phyloP scores from a whole-genome alignment of 495 filamentous ascomycete species.

The Oidiodendron maius region DNA sequence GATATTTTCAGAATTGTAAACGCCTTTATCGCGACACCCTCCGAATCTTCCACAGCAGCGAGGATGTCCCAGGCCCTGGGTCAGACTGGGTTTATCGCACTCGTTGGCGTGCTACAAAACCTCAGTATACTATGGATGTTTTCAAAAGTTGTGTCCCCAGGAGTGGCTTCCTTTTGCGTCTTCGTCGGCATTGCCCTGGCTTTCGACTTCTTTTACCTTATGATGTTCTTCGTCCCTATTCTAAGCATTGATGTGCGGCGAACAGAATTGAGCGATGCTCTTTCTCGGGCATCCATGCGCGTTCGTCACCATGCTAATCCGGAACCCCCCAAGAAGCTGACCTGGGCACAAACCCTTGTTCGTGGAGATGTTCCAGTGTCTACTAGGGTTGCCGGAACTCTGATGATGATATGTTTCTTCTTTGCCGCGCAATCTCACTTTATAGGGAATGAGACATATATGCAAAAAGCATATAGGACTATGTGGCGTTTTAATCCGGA shows the following conservation, averaged over 20 bases:
- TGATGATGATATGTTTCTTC: conserved; percentile 55
- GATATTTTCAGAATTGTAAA: conserved; percentile 71
- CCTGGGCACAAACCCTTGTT: conserved; percentile 43
- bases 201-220: conserved; percentile 64
- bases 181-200: conserved; percentile 63
- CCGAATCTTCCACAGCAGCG: conserved; percentile 49
- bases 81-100: conserved; percentile 58
- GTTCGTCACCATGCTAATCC: neutral
- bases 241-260: conserved; percentile 68
- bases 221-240: conserved; percentile 68
- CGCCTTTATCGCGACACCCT: conserved; percentile 57
- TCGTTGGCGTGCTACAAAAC: conserved; percentile 54
- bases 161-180: conserved; percentile 60
- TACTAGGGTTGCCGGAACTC: conserved; percentile 54
- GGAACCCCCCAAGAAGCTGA: conserved; percentile 20
- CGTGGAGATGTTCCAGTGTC: conserved; percentile 46
- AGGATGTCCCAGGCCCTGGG: conserved; percentile 64
- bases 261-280: conserved; percentile 47
- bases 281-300: conserved; percentile 6
- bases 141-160: conserved; percentile 51
- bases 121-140: conserved; percentile 50
- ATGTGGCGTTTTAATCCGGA: conserved; percentile 16
- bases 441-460: conserved; percentile 44
- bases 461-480: conserved; percentile 28
- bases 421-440: conserved; percentile 61